Evolutionary conservation across 176 grass and related monocot genomes (phyloP), one percentile per base, ranked within the genome.

Genomic region (Cenchrus fungigraminus): DNA sequence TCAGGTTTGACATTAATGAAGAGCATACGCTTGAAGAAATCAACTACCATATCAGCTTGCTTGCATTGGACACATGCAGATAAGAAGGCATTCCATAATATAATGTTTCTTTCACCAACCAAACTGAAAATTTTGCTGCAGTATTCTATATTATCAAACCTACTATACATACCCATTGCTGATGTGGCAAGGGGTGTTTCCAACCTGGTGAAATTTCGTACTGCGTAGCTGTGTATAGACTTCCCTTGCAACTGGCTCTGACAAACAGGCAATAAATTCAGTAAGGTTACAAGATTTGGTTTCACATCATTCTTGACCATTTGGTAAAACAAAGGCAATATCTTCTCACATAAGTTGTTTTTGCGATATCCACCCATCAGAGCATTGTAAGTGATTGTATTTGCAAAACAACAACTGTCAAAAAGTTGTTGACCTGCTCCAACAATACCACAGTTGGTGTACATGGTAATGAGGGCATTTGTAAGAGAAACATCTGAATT

Each of bases 381-480:
- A 86, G 85, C 76, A 85, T 94, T 94, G 73, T 84, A 91, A 72
- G 89, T 87, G 44, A 94, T 80, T 40, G 58, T 68, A 68, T 72
- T 89, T 66, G 29, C 79, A 64, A 43, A 79, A 76, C 68, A 79
- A 76, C 68, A 85, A 37, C 76, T 68, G 45, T 88, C 46, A 59
- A 94, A 91, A 66, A 94, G 87, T 80, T 13, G 20, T 68, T 80
- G 78, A 47, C 81, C 87, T 67, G 89, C 73, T 65, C 87, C 74
- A 91, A 89, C 66, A 83, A 87, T 68, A 65, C 89, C 86, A 86
- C 74, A 85, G 69, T 79, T 89, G n/a, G 82, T 79, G 76, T 94
- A 94, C 92, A 91, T 94, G 65, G 87, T 89, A 71, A 94, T 90
- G 49, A 94, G 84, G 71, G 92, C 87, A 89, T 94, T 91, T 78